Evolutionary conservation across 768 basidiomycete genomes (phyloP).

Genomic region (Leucocoprinus sp.): DNA sequence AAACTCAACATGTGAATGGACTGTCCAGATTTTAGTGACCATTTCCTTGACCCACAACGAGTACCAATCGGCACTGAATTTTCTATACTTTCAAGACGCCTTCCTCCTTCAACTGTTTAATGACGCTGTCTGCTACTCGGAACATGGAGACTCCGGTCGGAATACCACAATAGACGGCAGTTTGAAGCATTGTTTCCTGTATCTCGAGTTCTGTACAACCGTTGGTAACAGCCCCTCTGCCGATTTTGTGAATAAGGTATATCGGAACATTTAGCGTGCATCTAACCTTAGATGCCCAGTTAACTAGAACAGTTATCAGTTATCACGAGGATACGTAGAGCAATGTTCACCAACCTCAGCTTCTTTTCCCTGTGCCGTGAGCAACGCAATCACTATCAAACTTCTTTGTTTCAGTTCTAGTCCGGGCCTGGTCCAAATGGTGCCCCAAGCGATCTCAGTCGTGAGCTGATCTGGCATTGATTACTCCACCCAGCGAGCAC

Average conservation of each 20-base stretch:
- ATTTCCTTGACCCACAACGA: too few relatives aligned
- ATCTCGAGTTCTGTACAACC: slow-evolving; percentile 37
- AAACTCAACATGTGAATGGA: too few relatives aligned
- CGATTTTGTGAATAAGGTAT: background rate
- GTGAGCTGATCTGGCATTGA: background rate
- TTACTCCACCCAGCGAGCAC: background rate
- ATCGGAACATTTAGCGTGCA: background rate
- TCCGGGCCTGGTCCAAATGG: slow-evolving; percentile 39
- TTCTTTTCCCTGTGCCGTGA: slow-evolving; percentile 34
- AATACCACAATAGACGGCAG: slow-evolving; percentile 34
- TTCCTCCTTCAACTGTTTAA: slow-evolving; percentile 31
- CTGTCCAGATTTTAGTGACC: too few relatives aligned
- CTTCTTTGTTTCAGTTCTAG: slow-evolving; percentile 39
- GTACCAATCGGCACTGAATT: too few relatives aligned
- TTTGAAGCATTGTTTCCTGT: slow-evolving; percentile 34
- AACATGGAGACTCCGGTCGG: slow-evolving; percentile 36
- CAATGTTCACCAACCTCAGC: slow-evolving; percentile 28
- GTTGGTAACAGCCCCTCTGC: slow-evolving; percentile 35
- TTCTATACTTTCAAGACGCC: slow-evolving; percentile 19
- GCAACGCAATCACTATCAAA: slow-evolving; percentile 34
- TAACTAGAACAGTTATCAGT: background rate
- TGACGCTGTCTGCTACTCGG: slow-evolving; percentile 29
- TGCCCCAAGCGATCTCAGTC: slow-evolving; percentile 32
- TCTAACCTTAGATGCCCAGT: slow-evolving; percentile 7
- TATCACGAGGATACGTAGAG: background rate